Base-by-base conservation (phyloP, 2,329 filamentous ascomycete species). In the Mycocentrospora acerina region DNA sequence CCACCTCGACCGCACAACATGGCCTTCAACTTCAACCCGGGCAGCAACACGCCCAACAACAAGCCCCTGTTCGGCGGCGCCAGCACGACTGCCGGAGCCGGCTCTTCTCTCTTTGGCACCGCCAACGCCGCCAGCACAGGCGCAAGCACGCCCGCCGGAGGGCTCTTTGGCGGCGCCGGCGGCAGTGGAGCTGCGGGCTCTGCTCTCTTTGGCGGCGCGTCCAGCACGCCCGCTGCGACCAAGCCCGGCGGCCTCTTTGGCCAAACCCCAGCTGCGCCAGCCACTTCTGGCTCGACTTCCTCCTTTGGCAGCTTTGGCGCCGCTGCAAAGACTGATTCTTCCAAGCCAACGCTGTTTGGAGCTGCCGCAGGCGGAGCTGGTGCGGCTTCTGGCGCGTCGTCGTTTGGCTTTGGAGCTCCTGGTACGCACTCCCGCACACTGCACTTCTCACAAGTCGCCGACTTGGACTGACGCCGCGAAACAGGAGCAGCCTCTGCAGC, bases 1-100 rank as follows among this genome's bases (percentile, higher is more conserved):
- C 19, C 5, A 37, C 37, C n/a, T 32, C 44, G 27, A 46, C 39
- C 46, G 30, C 48, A 33, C 42, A 48, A 43, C 32, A 64, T 61
- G 57, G 46, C 48, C 17, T 64, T 62, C 42, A 61, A 43, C 14
- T 75, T 71, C 35, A 69, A 68, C 38, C 32, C 35, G 35, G 34
- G 40, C 40, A 44, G 34, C 37, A 48, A 41, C 30, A 55, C 59
- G 24, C 52, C 62, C 2, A 58, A 52, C 40, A 22, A 22, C 19
- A 60, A 61, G 40, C 44, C 62, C 10, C 57, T 67, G 37, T 67
- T 67, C 32, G 56, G 50, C 32, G 49, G 49, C 27, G 42, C 47
- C 34, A 53, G 47, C 35, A 52, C 55, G 7, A 53, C 60, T 18
- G 57, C 49, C 40, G 45, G 50, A 30, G 44, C 57, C 25, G 44